Evolutionary conservation across 305 asterid genomes (phyloP), one percentile per base, ranked within the genome.

Genomic region (Fraxinus albicans): DNA sequence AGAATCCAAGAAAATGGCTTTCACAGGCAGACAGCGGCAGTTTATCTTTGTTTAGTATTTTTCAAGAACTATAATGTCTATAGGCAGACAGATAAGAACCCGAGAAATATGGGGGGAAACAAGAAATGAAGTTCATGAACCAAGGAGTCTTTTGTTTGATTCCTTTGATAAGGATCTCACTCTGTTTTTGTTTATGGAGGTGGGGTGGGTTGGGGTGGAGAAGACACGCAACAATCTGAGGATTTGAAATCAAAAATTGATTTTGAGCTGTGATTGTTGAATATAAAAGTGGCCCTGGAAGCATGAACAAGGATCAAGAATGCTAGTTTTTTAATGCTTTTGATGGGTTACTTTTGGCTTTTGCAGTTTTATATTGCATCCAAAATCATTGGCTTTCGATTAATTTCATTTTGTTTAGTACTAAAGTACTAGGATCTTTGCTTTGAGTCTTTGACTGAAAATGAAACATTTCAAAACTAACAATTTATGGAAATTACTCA

Each of bases 111-210:
- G 86, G 87, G 79, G 34, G 15, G 13, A 19, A 86, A 77, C 81
- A 78, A 80, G 85, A 79, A 81, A 36, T 74, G 90, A 83, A 88
- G 86, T 73, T 86, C 83, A 86, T 83, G 89, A 89, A 85, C 21
- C 72, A 81, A 77, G 78, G 79, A 79, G 72, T 42, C 36, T 72
- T 83, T 77, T 81, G 87, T 83, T 90, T 81, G 94, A 87, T 92
- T 89, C 89, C 86, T 87, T 74, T 84, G 89, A 89, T 85, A 78
- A 86, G 82, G 83, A 85, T 70, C 87, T 86, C 80, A 21, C 77
- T 8, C 25, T 72, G 69, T 80, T 17, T 75, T 73, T 10, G 2
- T 25, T 8, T n/a, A 2, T 19, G 58, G 53, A 8, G 31, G 25
- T 44, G 79, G 19, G 33, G 67, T 2, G 60, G 25, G 3, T 25